A percentile compares a stretch with the other conserved stretches of the same genome.
Evolutionary conservation across 768 basidiomycete genomes (phyloP).

Genomic region (Tricholoma furcatifolium): DNA sequence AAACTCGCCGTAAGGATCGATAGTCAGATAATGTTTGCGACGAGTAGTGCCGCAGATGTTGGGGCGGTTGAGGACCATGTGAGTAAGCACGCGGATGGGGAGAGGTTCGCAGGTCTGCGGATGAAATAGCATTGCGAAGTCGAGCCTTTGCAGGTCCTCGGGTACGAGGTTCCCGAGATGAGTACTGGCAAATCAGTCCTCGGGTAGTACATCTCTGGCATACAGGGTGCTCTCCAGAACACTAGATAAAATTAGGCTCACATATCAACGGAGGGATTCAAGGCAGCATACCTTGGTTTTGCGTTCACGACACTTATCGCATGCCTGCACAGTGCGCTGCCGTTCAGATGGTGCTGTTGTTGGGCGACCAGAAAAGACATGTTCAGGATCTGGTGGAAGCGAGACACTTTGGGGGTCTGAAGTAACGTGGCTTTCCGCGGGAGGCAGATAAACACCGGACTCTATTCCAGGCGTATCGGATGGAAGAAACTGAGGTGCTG

Average conservation of each 20-base stretch:
- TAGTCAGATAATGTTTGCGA: constrained; percentile 9
- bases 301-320: constrained; percentile 54
- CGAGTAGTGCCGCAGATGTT: constrained; percentile 2
- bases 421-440: constrained; percentile 6
- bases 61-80: constrained; percentile 8
- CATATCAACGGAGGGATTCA: neutral
- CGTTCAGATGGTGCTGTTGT: constrained; percentile 25
- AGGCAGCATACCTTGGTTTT: constrained; percentile 50
- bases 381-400: constrained; percentile 16
- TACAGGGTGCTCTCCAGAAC: constrained; percentile 55
- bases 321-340: constrained; percentile 51
- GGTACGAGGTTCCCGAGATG: constrained; percentile 34
- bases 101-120: constrained; percentile 20
- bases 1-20: constrained; percentile 13
- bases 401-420: constrained; percentile 12
- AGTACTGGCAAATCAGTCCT: constrained; percentile 52
- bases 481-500: constrained; percentile 2
- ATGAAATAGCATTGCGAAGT: constrained; percentile 24
- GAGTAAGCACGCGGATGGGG: constrained; percentile 9
- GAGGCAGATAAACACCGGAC: constrained; percentile 6
- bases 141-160: constrained; percentile 31
- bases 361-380: constrained; percentile 8
- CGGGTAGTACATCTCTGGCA: constrained; percentile 50
- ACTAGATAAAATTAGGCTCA: constrained; percentile 30
- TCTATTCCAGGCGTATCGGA: constrained; percentile 9